Conservation (phyloP, 148 eudicot genomes). For the Beta vulgaris region DNA sequence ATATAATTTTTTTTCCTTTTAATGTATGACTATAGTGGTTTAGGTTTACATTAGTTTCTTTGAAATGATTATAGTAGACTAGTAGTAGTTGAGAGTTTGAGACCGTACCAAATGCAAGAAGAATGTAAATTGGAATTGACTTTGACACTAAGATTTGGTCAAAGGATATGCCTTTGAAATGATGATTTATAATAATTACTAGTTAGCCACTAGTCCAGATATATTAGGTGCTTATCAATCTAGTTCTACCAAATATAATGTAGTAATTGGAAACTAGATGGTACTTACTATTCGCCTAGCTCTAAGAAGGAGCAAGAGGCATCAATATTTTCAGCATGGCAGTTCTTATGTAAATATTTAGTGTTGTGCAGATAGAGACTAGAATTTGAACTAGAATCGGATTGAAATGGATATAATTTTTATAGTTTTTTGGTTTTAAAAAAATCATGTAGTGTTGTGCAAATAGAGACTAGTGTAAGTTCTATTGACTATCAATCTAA, state of each 20-base stretch:
- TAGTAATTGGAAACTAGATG: too few species aligned
- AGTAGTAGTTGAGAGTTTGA: conserved; percentile 6
- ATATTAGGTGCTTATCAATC: conserved; percentile 1
- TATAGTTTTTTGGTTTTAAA: too few species aligned
- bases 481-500: too few species aligned
- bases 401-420: too few species aligned
- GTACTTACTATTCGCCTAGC: conserved; percentile 18
- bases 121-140: conserved; percentile 24
- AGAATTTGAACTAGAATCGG: too few species aligned
- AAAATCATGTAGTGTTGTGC: too few species aligned
- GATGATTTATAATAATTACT: conserved; percentile 20
- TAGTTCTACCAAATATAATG: neutral
- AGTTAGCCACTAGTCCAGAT: conserved; percentile 12
- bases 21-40: neutral
- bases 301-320: conserved; percentile 2
- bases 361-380: too few species aligned
- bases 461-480: too few species aligned
- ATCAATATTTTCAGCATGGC: neutral
- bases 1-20: too few species aligned
- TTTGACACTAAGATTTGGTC: conserved; percentile 20
- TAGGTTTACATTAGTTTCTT: neutral
- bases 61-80: neutral
- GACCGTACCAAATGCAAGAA: conserved; percentile 14
- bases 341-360: conserved; percentile 16
- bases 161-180: conserved; percentile 22